Conservation (phyloP, 2,329 filamentous ascomycete species). For the Penicillium sp. region DNA sequence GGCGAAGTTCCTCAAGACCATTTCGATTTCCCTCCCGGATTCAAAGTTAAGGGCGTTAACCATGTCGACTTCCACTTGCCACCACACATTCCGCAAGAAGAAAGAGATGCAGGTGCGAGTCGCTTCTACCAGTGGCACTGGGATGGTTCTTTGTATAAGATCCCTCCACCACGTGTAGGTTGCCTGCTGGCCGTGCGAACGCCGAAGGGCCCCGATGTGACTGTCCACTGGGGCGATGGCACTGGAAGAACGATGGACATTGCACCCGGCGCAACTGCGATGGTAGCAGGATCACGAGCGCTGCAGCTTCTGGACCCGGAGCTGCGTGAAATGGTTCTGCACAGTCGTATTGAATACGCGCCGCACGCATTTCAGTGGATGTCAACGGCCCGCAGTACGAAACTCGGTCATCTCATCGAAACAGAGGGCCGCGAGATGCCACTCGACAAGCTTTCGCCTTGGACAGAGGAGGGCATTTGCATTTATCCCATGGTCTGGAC, state of each 20-base stretch:
- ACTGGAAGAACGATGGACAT: slow-evolving; percentile 35
- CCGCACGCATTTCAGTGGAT: slow-evolving; percentile 42
- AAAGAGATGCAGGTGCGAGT: slow-evolving; percentile 34
- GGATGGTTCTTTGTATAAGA: slow-evolving; percentile 36
- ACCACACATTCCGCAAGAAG: slow-evolving; percentile 37
- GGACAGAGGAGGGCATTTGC: neutral
- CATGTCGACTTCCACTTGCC: slow-evolving; percentile 40
- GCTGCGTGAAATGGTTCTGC: slow-evolving; percentile 25
- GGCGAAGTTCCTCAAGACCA: slow-evolving; percentile 35
- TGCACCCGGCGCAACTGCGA: slow-evolving; percentile 35
- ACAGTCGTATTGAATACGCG: slow-evolving; percentile 39
- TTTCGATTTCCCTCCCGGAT: slow-evolving; percentile 39
- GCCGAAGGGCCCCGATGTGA: slow-evolving; percentile 33
- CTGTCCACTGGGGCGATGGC: slow-evolving; percentile 37
- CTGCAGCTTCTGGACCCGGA: slow-evolving; percentile 29
- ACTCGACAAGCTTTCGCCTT: neutral
- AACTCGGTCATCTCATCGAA: slow-evolving; percentile 35
- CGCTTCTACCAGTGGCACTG: slow-evolving; percentile 43
- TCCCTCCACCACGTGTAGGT: slow-evolving; percentile 38
- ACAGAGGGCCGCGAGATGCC: slow-evolving; percentile 18
- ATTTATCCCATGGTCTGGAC: slow-evolving; percentile 42
- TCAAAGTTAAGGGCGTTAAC: slow-evolving; percentile 41
- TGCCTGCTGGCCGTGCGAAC: slow-evolving; percentile 38
- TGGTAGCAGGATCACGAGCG: slow-evolving; percentile 23
- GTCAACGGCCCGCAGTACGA: slow-evolving; percentile 35